Conservation (phyloP, 2,329 filamentous ascomycete genomes). For the Fusarium bactridioides region DNA sequence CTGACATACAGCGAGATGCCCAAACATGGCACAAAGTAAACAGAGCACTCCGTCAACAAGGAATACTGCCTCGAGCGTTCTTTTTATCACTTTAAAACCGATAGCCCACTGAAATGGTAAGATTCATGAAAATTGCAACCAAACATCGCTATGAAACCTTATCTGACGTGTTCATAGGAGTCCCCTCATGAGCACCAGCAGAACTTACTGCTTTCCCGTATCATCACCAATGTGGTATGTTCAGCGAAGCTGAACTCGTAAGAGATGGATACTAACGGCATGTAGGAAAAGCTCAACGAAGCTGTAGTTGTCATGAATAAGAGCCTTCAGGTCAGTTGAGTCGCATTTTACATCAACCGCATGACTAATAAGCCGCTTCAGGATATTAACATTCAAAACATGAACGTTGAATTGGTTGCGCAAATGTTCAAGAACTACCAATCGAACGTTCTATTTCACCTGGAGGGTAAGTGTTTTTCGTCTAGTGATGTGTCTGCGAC, state of each 20-base stretch:
- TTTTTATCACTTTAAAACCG: not conserved
- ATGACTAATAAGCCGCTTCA: constrained; percentile 48
- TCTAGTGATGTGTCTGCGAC: too few relatives aligned
- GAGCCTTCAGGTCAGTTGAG: constrained; percentile 73
- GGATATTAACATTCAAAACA: constrained; percentile 98
- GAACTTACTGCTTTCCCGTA: constrained; percentile 88
- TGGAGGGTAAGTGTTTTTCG: constrained; percentile 74
- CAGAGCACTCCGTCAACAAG: constrained; percentile 23
- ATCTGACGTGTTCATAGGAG: constrained; percentile 63
- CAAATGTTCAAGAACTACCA: constrained; percentile 99
- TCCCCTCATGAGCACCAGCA: constrained; percentile 98
- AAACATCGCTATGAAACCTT: too few relatives aligned
- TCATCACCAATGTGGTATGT: constrained; percentile 96
- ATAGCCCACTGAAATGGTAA: constrained; percentile 19
- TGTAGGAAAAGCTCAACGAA: constrained; percentile 95
- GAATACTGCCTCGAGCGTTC: not conserved
- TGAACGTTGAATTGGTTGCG: constrained; percentile 97
- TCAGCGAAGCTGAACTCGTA: not conserved
- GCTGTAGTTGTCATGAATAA: constrained; percentile 93
- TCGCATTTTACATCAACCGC: not conserved
- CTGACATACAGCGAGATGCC: not conserved
- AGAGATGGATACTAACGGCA: not conserved
- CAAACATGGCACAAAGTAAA: constrained; percentile 30
- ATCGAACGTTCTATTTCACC: constrained; percentile 94
- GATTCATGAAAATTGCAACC: not conserved